These are phyloP conservation scores for Trapa incisa DNA, from an alignment of 345 rosid species.

Conservation along the genomic window DNA sequence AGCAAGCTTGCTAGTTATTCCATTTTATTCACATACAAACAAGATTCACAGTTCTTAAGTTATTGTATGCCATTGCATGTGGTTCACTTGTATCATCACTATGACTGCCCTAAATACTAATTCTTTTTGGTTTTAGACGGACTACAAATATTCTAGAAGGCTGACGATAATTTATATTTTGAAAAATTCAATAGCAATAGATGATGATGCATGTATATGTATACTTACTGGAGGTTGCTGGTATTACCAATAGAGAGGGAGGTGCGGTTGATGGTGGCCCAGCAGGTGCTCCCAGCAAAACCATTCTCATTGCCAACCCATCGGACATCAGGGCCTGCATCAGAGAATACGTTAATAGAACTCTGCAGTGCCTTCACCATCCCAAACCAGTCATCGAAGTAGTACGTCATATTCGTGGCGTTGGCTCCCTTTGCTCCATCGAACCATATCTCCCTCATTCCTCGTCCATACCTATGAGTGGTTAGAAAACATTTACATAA, in stretches of 20 bases:
- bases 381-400: conserved; percentile 58
- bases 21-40: too few species aligned
- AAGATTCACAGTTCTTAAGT: too few species aligned
- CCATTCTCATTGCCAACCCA: conserved; percentile 66
- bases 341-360: conserved; percentile 59
- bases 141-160: too few species aligned
- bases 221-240: conserved; percentile 36
- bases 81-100: too few species aligned
- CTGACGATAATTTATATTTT: too few species aligned
- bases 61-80: too few species aligned
- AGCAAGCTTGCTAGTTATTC: too few species aligned
- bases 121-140: too few species aligned
- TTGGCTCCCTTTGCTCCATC: conserved; percentile 58
- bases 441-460: conserved; percentile 61
- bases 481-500: too few species aligned
- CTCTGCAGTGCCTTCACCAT: conserved; percentile 67
- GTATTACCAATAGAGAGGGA: conserved; percentile 49
- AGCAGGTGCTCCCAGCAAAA: conserved; percentile 42
- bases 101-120: too few species aligned
- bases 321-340: conserved; percentile 63
- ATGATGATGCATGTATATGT: too few species aligned
- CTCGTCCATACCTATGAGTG: conserved; percentile 32
- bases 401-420: conserved; percentile 50
- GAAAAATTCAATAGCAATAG: too few species aligned
- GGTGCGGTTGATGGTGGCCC: conserved; percentile 61